Conservation (phyloP, 331 rosid species). For the Saraca asoca region DNA sequence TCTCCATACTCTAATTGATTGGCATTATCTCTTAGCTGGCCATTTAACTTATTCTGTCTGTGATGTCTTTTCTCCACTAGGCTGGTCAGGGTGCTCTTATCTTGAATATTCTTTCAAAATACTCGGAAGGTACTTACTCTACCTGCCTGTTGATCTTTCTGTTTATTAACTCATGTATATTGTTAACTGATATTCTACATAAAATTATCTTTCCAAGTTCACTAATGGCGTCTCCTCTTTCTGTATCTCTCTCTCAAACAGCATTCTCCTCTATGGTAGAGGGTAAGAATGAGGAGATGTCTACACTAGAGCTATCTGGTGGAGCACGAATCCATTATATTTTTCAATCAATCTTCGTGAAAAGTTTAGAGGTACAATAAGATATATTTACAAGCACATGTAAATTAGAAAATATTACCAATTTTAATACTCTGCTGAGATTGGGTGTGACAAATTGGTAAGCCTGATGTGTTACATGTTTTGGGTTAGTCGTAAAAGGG, state of each 20-base stretch:
- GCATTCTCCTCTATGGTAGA: conserved; percentile 93
- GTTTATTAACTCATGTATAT: neutral
- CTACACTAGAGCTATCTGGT: conserved; percentile 86
- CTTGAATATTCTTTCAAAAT: conserved; percentile 88
- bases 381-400: neutral
- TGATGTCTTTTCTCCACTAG: conserved; percentile 46
- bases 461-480: too few relatives aligned
- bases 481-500: too few relatives aligned
- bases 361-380: conserved; percentile 72
- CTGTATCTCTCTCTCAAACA: conserved; percentile 45
- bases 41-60: conserved; percentile 21
- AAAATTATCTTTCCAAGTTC: conserved; percentile 22
- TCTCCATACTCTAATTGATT: conserved; percentile 27
- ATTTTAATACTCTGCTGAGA: conserved; percentile 6
- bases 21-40: conserved; percentile 17
- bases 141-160: neutral
- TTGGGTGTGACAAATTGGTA: neutral
- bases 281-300: conserved; percentile 89
- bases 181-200: conserved; percentile 22
- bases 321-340: conserved; percentile 96
- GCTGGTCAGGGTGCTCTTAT: conserved; percentile 97
- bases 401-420: neutral
- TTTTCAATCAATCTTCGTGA: conserved; percentile 88
- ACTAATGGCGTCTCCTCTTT: conserved; percentile 18
- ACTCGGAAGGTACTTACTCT: conserved; percentile 65